A percentile compares a stretch with the other conserved stretches of the same genome.
phyloP scores from a whole-genome alignment of 139 green algal species.

The Dunaliella sp. region DNA sequence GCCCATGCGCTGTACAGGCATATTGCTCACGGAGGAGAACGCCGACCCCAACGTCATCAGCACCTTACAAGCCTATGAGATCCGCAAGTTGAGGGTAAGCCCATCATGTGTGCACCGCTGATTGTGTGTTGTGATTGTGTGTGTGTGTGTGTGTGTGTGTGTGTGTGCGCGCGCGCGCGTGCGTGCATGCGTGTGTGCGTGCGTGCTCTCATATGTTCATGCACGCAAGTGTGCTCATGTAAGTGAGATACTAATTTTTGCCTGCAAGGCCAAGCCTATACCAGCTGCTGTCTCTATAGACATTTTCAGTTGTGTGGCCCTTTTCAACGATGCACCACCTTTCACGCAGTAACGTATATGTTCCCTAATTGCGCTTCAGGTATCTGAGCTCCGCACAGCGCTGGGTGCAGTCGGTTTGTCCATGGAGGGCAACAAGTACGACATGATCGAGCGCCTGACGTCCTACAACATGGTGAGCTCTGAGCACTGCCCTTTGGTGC shows the following conservation, averaged over 20 bases:
- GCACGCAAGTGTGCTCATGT: background rate
- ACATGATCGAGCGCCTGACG: slow-evolving; percentile 31
- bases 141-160: background rate
- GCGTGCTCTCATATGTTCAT: background rate
- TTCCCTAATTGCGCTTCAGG: background rate
- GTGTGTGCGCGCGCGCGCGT: background rate
- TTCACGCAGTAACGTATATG: too few species aligned
- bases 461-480: background rate
- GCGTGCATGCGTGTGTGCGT: background rate
- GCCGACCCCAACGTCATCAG: background rate
- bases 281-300: too few species aligned
- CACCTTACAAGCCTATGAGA: background rate
- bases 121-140: too few species aligned
- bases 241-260: too few species aligned
- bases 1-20: too few species aligned
- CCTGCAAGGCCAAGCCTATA: too few species aligned
- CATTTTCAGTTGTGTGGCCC: too few species aligned
- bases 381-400: slow-evolving; percentile 23
- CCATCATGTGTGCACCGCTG: too few species aligned
- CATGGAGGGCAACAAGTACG: slow-evolving; percentile 32
- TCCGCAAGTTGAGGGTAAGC: slow-evolving; percentile 19
- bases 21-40: background rate
- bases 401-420: slow-evolving; percentile 6
- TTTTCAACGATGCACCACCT: too few species aligned
- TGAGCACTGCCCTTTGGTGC: background rate